Evolutionary conservation across 306 rosid species (phyloP), one percentile per base, ranked within the genome.

Genomic region (Fragaria vesca): DNA sequence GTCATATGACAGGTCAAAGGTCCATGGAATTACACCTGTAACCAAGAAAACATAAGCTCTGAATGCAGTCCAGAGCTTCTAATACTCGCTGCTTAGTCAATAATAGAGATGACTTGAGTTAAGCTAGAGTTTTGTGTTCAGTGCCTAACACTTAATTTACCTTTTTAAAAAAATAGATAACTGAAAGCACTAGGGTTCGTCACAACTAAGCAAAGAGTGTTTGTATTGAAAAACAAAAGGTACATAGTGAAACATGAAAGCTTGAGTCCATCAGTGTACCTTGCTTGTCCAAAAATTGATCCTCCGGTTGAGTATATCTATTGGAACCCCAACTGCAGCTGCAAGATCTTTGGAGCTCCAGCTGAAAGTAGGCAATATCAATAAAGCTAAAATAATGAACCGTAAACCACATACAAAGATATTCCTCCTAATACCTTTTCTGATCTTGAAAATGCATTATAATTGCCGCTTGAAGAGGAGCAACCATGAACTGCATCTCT

Each of bases 211-310:
- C 60, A 6, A 69, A 18, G 16, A 17, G 24, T 24, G 12, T 66
- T 9, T 66, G 71, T 20, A 40, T 40, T 17, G 4, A 51, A 54
- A 12, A 26, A 77, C 5, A 20, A 32, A 55, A 57, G 45, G 42
- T 4, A 38, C 15, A n/a, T 4, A 4, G 46, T 28, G 78, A 67
- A 72, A 81, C 48, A 36, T 20, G 38, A 8, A 51, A 11, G 57
- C 21, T 45, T 24, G 47, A 48, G 28, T 52, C 76, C 26, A 69
- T 73, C 67, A 70, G 58, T 78, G 43, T 72, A 90, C 98, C 97
- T 95, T 95, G 84, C 93, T 88, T 79, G 85, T 87, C 98, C 98
- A 94, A 82, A 92, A 92, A 91, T 81, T 77, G 71, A 94, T 88
- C 87, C 97, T 89, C 78, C 95, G 90, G 71, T 79, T 85, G 72